Evolutionary conservation across 768 basidiomycete species (phyloP).

Genomic region (Boletus rubroflammeus): DNA sequence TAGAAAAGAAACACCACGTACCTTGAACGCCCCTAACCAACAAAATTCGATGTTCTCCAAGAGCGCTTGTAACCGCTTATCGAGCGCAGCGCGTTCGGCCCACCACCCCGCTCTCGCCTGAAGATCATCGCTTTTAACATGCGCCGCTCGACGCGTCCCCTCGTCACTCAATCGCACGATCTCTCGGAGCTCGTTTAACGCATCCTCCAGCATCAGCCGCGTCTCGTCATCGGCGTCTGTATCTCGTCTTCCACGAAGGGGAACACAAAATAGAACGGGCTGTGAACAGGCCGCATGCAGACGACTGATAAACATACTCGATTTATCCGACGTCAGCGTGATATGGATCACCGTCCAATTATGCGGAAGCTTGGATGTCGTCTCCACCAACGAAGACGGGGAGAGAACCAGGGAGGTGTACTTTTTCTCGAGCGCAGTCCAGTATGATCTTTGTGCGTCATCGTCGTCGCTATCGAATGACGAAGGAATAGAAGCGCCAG

Average conservation of each 20-base stretch:
- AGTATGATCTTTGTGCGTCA: slow-evolving; percentile 48
- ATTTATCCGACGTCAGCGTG: slow-evolving; percentile 77
- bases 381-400: slow-evolving; percentile 38
- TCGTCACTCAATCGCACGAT: slow-evolving; percentile 81
- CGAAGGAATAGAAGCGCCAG: slow-evolving; percentile 14
- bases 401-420: slow-evolving; percentile 37
- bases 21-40: slow-evolving; percentile 98
- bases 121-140: slow-evolving; percentile 64
- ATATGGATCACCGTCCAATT: slow-evolving; percentile 87
- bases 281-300: slow-evolving; percentile 51
- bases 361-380: slow-evolving; percentile 50
- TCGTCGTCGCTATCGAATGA: slow-evolving; percentile 35
- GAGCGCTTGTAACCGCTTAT: slow-evolving; percentile 68
- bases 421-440: slow-evolving; percentile 53
- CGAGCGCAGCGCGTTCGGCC: slow-evolving; percentile 73
- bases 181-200: slow-evolving; percentile 66
- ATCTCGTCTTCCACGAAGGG: slow-evolving; percentile 80
- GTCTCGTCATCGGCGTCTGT: slow-evolving; percentile 68
- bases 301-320: slow-evolving; percentile 79
- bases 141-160: slow-evolving; percentile 65
- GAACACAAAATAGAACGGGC: slow-evolving; percentile 85
- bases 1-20: slow-evolving; percentile 29
- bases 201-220: slow-evolving; percentile 72
- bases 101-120: slow-evolving; percentile 80
- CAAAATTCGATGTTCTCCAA: slow-evolving; percentile 88